Percentiles rank a stretch among this genome's conserved stretches.
These are phyloP conservation scores for Corchorus capsularis DNA, from an alignment of 345 rosid species.

Conservation along the genomic window DNA sequence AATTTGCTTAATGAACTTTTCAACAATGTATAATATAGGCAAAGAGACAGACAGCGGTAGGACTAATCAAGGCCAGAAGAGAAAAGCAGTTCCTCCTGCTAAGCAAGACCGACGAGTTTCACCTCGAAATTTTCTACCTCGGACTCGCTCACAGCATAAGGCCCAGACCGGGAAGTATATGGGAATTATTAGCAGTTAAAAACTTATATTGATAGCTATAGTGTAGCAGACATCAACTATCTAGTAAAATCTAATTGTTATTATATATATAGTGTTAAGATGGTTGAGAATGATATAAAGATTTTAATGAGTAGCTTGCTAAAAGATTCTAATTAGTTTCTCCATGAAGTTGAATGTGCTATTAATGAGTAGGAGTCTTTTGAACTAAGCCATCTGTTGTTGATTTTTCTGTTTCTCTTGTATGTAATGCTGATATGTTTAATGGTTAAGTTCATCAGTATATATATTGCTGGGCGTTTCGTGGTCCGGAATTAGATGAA, in stretches of 20 bases:
- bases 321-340: background rate
- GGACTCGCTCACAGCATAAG: background rate
- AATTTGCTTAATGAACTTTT: background rate
- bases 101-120: constrained; percentile 6
- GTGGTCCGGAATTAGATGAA: too few species aligned
- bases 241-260: background rate
- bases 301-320: background rate
- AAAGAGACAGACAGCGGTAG: background rate
- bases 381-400: background rate
- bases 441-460: background rate
- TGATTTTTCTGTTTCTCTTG: background rate
- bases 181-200: background rate
- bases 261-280: background rate
- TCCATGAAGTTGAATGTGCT: background rate
- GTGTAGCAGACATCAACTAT: constrained; percentile 3
- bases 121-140: constrained; percentile 8
- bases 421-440: background rate
- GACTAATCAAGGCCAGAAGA: constrained; percentile 1
- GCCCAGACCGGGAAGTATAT: background rate
- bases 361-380: background rate
- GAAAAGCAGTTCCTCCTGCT: background rate
- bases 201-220: constrained; percentile 1
- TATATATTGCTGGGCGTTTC: too few species aligned
- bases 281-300: constrained; percentile 1
- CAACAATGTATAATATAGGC: background rate